phyloP scores from a whole-genome alignment of 179 eudicot genomes.

The Silene vulgaris region DNA sequence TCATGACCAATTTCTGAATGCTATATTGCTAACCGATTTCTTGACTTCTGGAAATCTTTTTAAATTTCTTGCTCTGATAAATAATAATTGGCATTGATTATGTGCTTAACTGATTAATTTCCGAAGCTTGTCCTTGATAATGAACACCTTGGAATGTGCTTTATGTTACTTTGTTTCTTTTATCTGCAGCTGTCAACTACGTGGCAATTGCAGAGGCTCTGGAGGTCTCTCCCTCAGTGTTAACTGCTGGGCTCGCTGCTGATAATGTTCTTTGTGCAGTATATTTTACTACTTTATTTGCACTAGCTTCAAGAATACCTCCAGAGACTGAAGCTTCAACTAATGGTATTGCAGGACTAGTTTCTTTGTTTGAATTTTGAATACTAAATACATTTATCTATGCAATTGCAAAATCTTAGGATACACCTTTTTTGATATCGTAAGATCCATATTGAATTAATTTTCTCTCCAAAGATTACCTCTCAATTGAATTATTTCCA shows the following conservation, averaged over 20 bases:
- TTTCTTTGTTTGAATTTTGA: neutral
- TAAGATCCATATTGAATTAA: neutral
- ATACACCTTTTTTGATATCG: neutral
- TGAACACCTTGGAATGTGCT: slow-evolving; percentile 1
- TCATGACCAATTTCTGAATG: neutral
- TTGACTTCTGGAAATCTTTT: neutral
- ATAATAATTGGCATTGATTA: neutral
- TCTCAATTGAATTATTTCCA: slow-evolving; percentile 10
- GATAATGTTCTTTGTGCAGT: slow-evolving; percentile 88
- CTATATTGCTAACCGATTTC: neutral
- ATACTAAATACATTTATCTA: neutral
- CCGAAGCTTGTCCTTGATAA: slow-evolving; percentile 1
- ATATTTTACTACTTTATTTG: slow-evolving; percentile 70
- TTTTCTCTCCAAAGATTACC: neutral
- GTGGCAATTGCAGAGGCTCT: slow-evolving; percentile 80
- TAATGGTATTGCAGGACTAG: slow-evolving; percentile 36
- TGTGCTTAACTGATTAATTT: neutral
- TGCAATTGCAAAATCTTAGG: neutral
- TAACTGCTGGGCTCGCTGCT: slow-evolving; percentile 89
- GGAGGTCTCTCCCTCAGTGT: slow-evolving; percentile 71
- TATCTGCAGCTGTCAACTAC: slow-evolving; percentile 78
- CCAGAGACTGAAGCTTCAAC: slow-evolving; percentile 48
- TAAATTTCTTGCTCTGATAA: neutral
- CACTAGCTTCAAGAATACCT: slow-evolving; percentile 71
- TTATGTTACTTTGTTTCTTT: slow-evolving; percentile 19